phyloP scores from a whole-genome alignment of 805 yeast species.

The Zygoascus bituminiphila region DNA sequence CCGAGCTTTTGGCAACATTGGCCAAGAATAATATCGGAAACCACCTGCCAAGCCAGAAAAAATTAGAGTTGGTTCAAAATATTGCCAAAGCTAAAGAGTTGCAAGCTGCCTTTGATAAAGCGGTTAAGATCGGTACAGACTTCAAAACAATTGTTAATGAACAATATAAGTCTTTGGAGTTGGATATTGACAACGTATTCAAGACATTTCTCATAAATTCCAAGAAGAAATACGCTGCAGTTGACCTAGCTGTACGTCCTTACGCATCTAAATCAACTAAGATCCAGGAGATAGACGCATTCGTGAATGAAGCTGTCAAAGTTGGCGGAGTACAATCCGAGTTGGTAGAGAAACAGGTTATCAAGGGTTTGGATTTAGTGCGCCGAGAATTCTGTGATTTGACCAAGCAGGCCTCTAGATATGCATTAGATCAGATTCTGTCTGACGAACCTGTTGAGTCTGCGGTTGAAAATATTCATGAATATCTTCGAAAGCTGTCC shows the following conservation, averaged over 20 bases:
- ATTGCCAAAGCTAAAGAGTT: conserved; percentile 1
- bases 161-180: conserved; percentile 76
- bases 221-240: conserved; percentile 97
- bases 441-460: conserved; percentile 63
- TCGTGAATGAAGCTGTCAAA: background rate
- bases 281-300: conserved; percentile 45
- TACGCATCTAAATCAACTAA: conserved; percentile 49
- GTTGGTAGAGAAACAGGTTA: background rate
- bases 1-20: background rate
- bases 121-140: conserved; percentile 72
- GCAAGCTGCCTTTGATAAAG: conserved; percentile 51
- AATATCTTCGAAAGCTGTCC: conserved; percentile 55
- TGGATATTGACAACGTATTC: conserved; percentile 91
- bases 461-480: conserved; percentile 63
- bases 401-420: conserved; percentile 79
- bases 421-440: conserved; percentile 61
- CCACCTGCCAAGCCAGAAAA: background rate
- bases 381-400: conserved; percentile 95
- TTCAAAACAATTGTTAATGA: conserved; percentile 84
- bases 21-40: background rate
- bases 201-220: conserved; percentile 77
- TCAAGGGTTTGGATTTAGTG: conserved; percentile 92
- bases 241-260: conserved; percentile 48
- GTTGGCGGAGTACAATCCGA: background rate
- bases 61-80: background rate